These are phyloP conservation scores for Diplocarpon mali DNA, from an alignment of 2,329 filamentous ascomycete species.

Conservation along the genomic window DNA sequence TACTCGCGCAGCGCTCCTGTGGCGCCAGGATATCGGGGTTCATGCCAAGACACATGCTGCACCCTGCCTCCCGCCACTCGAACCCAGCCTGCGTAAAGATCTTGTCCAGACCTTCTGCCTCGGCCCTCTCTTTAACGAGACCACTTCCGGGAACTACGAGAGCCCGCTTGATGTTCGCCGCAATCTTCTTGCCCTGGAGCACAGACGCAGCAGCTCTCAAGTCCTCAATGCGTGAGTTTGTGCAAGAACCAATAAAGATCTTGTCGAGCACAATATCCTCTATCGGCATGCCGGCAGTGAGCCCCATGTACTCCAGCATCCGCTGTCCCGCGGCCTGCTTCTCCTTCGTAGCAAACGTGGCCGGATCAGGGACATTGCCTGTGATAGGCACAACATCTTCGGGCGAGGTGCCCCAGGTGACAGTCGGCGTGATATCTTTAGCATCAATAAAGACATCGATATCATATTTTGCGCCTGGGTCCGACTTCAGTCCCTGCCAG, in stretches of 20 bases:
- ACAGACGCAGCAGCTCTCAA: constrained; percentile 76
- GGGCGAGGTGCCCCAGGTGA: constrained; percentile 95
- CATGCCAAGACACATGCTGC: constrained; percentile 99
- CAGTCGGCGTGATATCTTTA: constrained; percentile 85
- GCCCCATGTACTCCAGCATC: constrained; percentile 92
- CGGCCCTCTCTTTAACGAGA: constrained; percentile 83
- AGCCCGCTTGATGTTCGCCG: constrained; percentile 79
- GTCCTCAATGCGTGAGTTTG: constrained; percentile 94
- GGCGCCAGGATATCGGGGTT: constrained; percentile 95
- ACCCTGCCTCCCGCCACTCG: constrained; percentile 96
- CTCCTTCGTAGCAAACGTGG: constrained; percentile 67
- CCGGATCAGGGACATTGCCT: constrained; percentile 78
- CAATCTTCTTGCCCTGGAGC: constrained; percentile 78
- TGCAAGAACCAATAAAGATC: constrained; percentile 96
- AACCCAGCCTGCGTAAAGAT: constrained; percentile 89
- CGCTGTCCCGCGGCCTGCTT: constrained; percentile 73
- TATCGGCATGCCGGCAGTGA: constrained; percentile 77
- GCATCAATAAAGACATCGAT: constrained; percentile 80
- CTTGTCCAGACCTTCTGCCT: constrained; percentile 84
- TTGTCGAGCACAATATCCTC: constrained; percentile 90
- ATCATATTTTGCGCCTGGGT: constrained; percentile 83
- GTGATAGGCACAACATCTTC: constrained; percentile 95
- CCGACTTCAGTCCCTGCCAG: constrained; percentile 79
- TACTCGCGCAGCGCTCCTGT: constrained; percentile 86
- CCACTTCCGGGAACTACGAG: constrained; percentile 96